Evolutionary conservation across 2,329 filamentous ascomycete species (phyloP), one percentile per base, ranked within the genome.

Genomic region (Pleomassaria siparia): DNA sequence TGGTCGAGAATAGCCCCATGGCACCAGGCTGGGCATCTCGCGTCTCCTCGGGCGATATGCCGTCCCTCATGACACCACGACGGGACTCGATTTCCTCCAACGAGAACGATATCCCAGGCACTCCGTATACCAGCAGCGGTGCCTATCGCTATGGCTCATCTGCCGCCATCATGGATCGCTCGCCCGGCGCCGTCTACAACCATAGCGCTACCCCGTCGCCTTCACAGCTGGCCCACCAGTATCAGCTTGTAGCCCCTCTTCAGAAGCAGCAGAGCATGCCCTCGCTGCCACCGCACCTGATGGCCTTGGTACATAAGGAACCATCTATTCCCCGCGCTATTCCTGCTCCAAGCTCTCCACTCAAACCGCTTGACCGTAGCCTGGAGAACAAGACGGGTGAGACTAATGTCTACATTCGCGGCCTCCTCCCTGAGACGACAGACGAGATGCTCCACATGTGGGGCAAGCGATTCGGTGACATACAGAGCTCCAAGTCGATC

Each of bases 401-500:
- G 67, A 94, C 91, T 54, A 99, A 99, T 64, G 92, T 99, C 56
- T 99, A 99, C 77, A 96, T 99, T 55, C 89, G 94, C 51, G 95
- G 95, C 15, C 86, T 99, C 53, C 88, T 95, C 55, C 92, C 94
- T 0, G 92, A 95, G 61, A 99, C 92, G 0, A 94, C 95, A 40
- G 94, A 99, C 64, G 88, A 95, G 41, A 86, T 95, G 67, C 78
- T 99, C 15, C 82, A 88, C 60, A 79, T 80, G 35, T 97, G 94
- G 74, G 87, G 92, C 35, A 80, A 83, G 59, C 88, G 92, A 42
- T 99, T 97, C 66, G 95, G 49, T 33, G 85, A 87, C 51, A 94
- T 99, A 48, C 90, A 96, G 74, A 95, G 91, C 56, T 96, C 91
- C 65, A 99, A 99, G 79, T 94, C 95, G 12, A 99, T 99, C 74